Evolutionary conservation across 2,329 filamentous ascomycete genomes (phyloP).

Genomic region (Ustilaginoidea virens): DNA sequence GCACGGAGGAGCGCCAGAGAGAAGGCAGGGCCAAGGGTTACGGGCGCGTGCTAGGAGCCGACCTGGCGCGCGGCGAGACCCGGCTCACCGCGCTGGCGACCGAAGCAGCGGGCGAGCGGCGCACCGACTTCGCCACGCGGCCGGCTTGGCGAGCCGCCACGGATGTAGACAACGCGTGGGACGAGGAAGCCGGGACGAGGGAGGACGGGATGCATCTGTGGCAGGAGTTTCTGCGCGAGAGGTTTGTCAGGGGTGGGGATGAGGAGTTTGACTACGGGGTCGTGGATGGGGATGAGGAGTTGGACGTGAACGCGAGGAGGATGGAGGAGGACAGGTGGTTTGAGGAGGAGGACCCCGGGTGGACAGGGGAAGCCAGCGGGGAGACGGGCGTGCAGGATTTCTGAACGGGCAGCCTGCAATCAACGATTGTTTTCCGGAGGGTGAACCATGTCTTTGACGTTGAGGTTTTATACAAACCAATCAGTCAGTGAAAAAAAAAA

Average conservation of each 20-base stretch:
- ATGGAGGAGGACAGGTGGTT: constrained; percentile 64
- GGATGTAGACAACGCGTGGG: constrained; percentile 11
- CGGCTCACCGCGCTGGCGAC: constrained; percentile 43
- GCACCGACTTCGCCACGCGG: neutral
- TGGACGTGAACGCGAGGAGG: constrained; percentile 45
- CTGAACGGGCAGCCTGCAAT: constrained; percentile 19
- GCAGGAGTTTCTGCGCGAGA: constrained; percentile 53
- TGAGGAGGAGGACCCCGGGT: constrained; percentile 60
- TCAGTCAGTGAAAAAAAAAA: neutral
- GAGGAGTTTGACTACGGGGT: constrained; percentile 60
- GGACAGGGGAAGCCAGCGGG: constrained; percentile 35
- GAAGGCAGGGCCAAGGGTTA: constrained; percentile 65
- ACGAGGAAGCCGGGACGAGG: constrained; percentile 22
- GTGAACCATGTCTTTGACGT: neutral
- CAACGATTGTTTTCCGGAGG: neutral
- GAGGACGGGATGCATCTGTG: constrained; percentile 56
- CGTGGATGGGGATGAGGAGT: constrained; percentile 59
- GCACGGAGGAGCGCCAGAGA: constrained; percentile 53
- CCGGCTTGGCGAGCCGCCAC: neutral
- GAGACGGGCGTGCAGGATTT: constrained; percentile 63
- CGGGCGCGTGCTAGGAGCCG: constrained; percentile 62
- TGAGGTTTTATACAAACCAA: neutral
- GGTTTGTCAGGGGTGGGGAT: constrained; percentile 63
- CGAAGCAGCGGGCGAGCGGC: constrained; percentile 4
- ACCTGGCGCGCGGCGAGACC: constrained; percentile 60